phyloP scores from a whole-genome alignment of 192 early-diverging fungal genomes.

The Diversispora epigaea region DNA sequence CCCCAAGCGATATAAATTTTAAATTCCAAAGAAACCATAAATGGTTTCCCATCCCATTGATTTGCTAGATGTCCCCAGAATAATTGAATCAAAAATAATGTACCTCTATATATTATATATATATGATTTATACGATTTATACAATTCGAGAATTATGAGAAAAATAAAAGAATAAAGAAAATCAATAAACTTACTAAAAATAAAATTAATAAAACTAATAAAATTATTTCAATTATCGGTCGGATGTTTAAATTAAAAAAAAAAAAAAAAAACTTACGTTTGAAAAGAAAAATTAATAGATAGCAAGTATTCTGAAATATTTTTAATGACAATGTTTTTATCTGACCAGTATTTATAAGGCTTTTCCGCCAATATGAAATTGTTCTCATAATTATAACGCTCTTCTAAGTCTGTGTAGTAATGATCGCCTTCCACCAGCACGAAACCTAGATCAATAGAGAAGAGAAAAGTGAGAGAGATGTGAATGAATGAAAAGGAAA shows the following conservation, averaged over 20 bases:
- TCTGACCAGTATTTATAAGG: background rate
- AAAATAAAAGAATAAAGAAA: background rate
- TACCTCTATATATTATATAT: background rate
- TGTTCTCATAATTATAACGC: background rate
- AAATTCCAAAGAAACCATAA: conserved; percentile 10
- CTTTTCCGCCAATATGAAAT: background rate
- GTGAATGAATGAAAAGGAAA: no score
- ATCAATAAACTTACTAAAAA: no score
- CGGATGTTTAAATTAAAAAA: background rate
- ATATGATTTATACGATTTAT: background rate
- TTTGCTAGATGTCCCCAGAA: conserved; percentile 20
- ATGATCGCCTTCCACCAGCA: background rate
- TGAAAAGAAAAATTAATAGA: background rate
- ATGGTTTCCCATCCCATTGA: conserved; percentile 4
- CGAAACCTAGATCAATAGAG: background rate
- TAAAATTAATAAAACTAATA: no score
- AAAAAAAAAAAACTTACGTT: background rate
- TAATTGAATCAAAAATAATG: conserved; percentile 1
- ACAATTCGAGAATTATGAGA: background rate
- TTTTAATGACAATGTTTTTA: background rate
- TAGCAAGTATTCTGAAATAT: background rate
- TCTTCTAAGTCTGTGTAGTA: background rate
- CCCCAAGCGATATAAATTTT: conserved; percentile 6
- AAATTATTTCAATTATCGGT: no score
- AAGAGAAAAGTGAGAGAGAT: background rate